A percentile compares a stretch with the other conserved stretches of the same genome.
phyloP scores from a whole-genome alignment of 768 basidiomycete genomes.

The Cytidiella melzeri region DNA sequence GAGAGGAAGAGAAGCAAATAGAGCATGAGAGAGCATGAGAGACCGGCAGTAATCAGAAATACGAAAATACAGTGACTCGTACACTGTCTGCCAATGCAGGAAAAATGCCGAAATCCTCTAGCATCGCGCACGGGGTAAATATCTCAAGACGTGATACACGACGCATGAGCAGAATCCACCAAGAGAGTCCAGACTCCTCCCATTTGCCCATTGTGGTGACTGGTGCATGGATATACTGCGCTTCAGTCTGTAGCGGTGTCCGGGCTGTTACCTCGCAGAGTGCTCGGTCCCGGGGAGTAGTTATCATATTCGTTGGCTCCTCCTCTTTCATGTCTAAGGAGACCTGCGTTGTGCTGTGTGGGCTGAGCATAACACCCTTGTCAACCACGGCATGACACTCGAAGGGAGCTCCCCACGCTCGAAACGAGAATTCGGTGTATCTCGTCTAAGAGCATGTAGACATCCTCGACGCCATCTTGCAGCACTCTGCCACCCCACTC shows the following conservation, averaged over 20 bases:
- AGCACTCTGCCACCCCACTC: conserved; percentile 85
- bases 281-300: conserved; percentile 13
- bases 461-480: conserved; percentile 86
- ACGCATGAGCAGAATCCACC: conserved; percentile 79
- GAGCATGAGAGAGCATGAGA: conserved; percentile 39
- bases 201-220: conserved; percentile 83
- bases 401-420: conserved; percentile 77
- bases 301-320: conserved; percentile 16
- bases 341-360: conserved; percentile 65
- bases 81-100: conserved; percentile 92
- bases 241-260: conserved; percentile 56
- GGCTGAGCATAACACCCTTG: conserved; percentile 71
- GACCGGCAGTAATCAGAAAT: background rate
- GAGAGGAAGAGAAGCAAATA: conserved; percentile 87
- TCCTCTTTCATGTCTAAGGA: conserved; percentile 41
- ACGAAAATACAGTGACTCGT: background rate
- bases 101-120: conserved; percentile 96
- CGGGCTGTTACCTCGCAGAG: conserved; percentile 27
- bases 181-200: conserved; percentile 86
- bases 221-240: conserved; percentile 79
- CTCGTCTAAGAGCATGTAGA: conserved; percentile 92
- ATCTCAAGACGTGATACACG: conserved; percentile 90
- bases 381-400: conserved; percentile 84
- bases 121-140: conserved; percentile 93
- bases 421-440: conserved; percentile 48